These are phyloP conservation scores for Diaporthe vaccinii DNA, from an alignment of 2,329 filamentous ascomycete genomes.

Conservation along the genomic window DNA sequence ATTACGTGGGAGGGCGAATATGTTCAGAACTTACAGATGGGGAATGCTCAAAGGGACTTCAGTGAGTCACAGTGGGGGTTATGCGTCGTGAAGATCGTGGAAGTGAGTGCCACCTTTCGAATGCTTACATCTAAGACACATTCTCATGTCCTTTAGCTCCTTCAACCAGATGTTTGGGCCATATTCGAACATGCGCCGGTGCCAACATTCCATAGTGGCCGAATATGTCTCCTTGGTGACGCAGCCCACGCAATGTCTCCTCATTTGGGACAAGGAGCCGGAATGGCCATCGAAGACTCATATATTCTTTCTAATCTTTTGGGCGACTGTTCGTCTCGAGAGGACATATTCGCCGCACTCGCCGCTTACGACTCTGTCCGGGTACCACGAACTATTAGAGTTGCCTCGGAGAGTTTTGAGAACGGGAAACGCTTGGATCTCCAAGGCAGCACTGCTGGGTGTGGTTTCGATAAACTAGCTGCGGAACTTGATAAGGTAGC, in stretches of 20 bases:
- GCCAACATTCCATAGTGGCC: constrained; percentile 12
- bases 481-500: background rate
- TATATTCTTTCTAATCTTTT: constrained; percentile 13
- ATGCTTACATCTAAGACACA: background rate
- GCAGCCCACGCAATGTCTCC: constrained; percentile 26
- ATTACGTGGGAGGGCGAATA: background rate
- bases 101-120: background rate
- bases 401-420: constrained; percentile 11
- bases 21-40: constrained; percentile 9
- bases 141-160: constrained; percentile 1
- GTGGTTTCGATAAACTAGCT: constrained; percentile 17
- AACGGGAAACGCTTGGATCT: constrained; percentile 19
- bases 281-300: constrained; percentile 30
- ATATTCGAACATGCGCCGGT: constrained; percentile 22
- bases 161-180: constrained; percentile 27
- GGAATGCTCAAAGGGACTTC: constrained; percentile 9
- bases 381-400: background rate
- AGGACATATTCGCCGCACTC: constrained; percentile 13
- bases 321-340: background rate
- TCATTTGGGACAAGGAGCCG: constrained; percentile 26
- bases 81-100: constrained; percentile 10
- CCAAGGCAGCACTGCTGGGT: constrained; percentile 7
- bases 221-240: constrained; percentile 23
- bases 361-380: constrained; percentile 23
- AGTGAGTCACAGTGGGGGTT: constrained; percentile 8